Percentiles rank a stretch among this genome's conserved stretches.
Conservation (phyloP, 306 rosid genomes). For the Cicer yamashitae region DNA sequence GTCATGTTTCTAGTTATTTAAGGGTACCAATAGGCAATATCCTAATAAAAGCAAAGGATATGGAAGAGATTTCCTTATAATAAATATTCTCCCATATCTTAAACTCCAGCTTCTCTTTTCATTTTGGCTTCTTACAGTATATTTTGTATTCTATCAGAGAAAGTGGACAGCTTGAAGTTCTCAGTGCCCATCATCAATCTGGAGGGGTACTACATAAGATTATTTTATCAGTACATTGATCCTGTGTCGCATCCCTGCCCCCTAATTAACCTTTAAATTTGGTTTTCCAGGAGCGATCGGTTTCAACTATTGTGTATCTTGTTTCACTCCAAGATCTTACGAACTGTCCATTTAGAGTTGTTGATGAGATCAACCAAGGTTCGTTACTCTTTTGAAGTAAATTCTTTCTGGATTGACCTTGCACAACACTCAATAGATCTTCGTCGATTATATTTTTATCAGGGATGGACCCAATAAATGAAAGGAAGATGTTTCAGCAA, state of each 20-base stretch:
- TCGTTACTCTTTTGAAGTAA: slow-evolving; percentile 41
- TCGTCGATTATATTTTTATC: slow-evolving; percentile 36
- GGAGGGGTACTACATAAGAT: slow-evolving; percentile 78
- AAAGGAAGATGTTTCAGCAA: slow-evolving; percentile 98
- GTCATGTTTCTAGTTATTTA: background rate
- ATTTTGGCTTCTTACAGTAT: slow-evolving; percentile 27
- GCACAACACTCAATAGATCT: slow-evolving; percentile 18
- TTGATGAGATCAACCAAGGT: slow-evolving; percentile 99
- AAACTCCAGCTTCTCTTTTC: background rate
- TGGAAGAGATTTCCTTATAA: background rate
- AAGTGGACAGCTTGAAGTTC: slow-evolving; percentile 79
- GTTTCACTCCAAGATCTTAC: slow-evolving; percentile 98
- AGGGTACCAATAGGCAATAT: background rate
- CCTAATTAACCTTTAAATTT: slow-evolving; percentile 34
- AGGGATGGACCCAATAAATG: slow-evolving; percentile 99
- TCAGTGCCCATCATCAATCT: slow-evolving; percentile 96
- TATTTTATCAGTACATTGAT: slow-evolving; percentile 36
- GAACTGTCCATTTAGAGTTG: slow-evolving; percentile 95
- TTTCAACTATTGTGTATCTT: slow-evolving; percentile 94
- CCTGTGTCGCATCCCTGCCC: background rate
- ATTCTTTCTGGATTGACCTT: slow-evolving; percentile 36
- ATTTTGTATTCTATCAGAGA: slow-evolving; percentile 58
- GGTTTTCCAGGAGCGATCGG: slow-evolving; percentile 78
- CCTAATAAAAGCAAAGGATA: background rate
- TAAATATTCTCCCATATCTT: slow-evolving; percentile 13